Conservation (phyloP, 495 filamentous ascomycete species). For the Annulohypoxylon maeteangense region DNA sequence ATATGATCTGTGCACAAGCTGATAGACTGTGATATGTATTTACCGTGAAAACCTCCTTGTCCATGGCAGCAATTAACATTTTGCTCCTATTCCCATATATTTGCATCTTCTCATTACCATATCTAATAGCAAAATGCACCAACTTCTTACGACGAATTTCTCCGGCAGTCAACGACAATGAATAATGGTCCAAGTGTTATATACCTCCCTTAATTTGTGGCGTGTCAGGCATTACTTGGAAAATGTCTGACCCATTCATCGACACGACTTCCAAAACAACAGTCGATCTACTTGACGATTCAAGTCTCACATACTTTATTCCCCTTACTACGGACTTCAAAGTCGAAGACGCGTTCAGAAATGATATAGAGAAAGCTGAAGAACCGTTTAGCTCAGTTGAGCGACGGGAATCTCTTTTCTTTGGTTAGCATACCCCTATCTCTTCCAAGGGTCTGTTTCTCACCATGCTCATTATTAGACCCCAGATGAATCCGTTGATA, state of each 20-base stretch:
- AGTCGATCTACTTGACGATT: constrained; percentile 74
- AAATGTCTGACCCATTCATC: constrained; percentile 40
- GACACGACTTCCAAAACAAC: constrained; percentile 39
- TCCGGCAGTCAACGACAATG: constrained; percentile 1
- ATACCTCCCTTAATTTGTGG: not conserved
- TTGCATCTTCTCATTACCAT: not conserved
- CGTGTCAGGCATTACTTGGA: constrained; percentile 15
- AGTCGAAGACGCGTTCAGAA: constrained; percentile 66
- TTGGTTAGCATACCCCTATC: constrained; percentile 68
- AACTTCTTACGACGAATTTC: not conserved
- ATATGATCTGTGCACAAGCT: not conserved
- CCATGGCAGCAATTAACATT: not conserved
- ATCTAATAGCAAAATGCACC: constrained; percentile 9
- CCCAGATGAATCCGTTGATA: constrained; percentile 80
- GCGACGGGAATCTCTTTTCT: constrained; percentile 65
- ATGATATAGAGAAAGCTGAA: constrained; percentile 32
- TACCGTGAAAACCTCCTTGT: not conserved
- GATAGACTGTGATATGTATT: not conserved
- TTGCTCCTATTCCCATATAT: not conserved
- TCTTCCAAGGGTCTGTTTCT: constrained; percentile 53
- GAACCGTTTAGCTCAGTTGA: constrained; percentile 60
- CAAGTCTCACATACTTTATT: constrained; percentile 80
- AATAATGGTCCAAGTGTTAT: not conserved
- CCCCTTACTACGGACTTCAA: constrained; percentile 74
- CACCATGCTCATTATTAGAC: constrained; percentile 69